Conservation (phyloP, 2,329 filamentous ascomycete genomes). For the Epicoccum sorghinum region DNA sequence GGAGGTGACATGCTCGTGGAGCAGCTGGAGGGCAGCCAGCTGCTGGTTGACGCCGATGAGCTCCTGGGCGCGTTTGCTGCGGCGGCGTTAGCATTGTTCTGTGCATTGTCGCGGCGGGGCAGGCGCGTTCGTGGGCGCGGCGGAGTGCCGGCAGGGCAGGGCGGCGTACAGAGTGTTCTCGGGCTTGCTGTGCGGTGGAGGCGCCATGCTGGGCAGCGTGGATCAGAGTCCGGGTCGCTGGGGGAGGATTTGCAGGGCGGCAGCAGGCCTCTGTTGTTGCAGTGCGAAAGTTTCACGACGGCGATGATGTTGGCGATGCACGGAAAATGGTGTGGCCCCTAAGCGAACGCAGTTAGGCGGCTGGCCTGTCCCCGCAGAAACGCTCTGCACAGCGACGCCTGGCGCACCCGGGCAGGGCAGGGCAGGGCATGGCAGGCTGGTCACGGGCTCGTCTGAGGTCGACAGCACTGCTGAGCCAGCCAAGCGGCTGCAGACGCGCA, state of each 20-base stretch:
- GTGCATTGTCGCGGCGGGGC: not conserved
- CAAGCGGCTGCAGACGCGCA: not conserved
- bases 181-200: slow-evolving; percentile 94
- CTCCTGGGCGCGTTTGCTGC: slow-evolving; percentile 81
- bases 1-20: slow-evolving; percentile 99
- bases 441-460: no score
- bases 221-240: slow-evolving; percentile 35
- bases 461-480: no score
- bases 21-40: slow-evolving; percentile 87
- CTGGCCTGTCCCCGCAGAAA: slow-evolving; percentile 2
- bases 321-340: slow-evolving; percentile 22
- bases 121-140: slow-evolving; percentile 1
- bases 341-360: slow-evolving; percentile 5
- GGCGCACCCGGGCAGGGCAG: not conserved
- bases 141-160: not conserved
- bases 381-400: not conserved
- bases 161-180: slow-evolving; percentile 82
- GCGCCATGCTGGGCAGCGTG: slow-evolving; percentile 71
- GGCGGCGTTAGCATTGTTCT: slow-evolving; percentile 24
- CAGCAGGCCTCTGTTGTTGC: slow-evolving; percentile 17
- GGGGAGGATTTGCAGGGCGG: slow-evolving; percentile 19
- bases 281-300: slow-evolving; percentile 26
- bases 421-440: no score
- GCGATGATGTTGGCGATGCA: slow-evolving; percentile 6
- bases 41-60: slow-evolving; percentile 97